These are phyloP conservation scores for Tuber aestivum DNA, from an alignment of 495 filamentous ascomycete genomes.

Conservation along the genomic window DNA sequence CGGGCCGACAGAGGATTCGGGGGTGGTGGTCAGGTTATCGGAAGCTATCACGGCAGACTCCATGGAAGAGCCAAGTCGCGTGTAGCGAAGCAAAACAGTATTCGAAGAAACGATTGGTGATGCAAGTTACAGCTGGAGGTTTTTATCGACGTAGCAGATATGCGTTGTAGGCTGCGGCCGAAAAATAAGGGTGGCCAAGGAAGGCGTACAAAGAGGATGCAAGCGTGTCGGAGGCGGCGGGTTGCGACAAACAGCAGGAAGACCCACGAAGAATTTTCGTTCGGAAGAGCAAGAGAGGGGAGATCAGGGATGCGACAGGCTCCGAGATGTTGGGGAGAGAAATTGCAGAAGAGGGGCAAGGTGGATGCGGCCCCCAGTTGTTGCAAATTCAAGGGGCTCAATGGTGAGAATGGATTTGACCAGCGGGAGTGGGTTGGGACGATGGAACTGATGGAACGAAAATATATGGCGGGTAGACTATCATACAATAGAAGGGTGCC, in stretches of 20 bases:
- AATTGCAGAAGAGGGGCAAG: not conserved
- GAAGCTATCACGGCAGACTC: slow-evolving; percentile 20
- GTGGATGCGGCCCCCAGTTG: not conserved
- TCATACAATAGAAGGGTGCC: too few relatives aligned
- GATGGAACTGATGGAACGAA: slow-evolving; percentile 1
- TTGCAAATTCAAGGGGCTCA: not conserved
- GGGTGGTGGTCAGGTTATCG: slow-evolving; percentile 19
- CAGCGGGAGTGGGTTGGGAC: not conserved
- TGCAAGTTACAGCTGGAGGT: not conserved
- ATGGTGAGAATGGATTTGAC: not conserved
- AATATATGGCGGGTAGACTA: not conserved
- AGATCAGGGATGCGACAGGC: not conserved
- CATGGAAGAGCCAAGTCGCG: slow-evolving; percentile 16
- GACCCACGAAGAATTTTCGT: not conserved
- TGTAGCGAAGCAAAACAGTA: slow-evolving; percentile 3
- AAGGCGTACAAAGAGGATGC: not conserved
- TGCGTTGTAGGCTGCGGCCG: not conserved
- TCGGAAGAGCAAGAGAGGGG: not conserved
- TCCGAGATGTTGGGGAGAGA: not conserved
- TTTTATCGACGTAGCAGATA: not conserved
- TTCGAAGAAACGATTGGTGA: not conserved
- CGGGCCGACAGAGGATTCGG: slow-evolving; percentile 25
- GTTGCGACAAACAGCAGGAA: slow-evolving; percentile 1
- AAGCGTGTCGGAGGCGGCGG: not conserved
- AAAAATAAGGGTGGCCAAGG: not conserved